These are phyloP conservation scores for Vitellaria paradoxa DNA, from an alignment of 179 eudicot species.

Conservation along the genomic window DNA sequence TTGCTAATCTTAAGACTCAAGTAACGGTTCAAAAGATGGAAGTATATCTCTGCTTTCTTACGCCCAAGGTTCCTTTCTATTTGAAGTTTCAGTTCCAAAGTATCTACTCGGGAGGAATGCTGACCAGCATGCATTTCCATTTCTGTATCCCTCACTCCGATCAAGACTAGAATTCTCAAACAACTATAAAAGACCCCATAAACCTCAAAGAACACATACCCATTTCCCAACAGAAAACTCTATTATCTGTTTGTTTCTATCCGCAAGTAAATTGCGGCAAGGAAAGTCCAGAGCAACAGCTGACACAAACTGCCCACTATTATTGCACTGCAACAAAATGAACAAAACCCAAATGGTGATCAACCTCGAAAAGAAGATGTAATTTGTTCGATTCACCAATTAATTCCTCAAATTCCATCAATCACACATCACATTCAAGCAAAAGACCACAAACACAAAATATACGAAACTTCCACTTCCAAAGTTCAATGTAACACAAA, in stretches of 20 bases:
- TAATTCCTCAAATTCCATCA: not conserved
- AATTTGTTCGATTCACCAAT: not conserved
- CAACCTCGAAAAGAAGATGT: slow-evolving; percentile 11
- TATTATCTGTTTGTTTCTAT: slow-evolving; percentile 5
- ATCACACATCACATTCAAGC: slow-evolving; percentile 12
- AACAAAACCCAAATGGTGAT: slow-evolving; percentile 23
- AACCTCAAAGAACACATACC: slow-evolving; percentile 13
- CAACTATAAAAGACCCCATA: slow-evolving; percentile 1
- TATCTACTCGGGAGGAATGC: slow-evolving; percentile 49
- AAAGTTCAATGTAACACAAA: not conserved
- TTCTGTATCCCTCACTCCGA: slow-evolving; percentile 30
- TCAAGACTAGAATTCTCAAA: slow-evolving; percentile 19
- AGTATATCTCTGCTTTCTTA: slow-evolving; percentile 59
- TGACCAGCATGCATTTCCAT: slow-evolving; percentile 47
- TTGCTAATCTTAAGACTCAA: slow-evolving; percentile 47
- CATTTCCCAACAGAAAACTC: slow-evolving; percentile 15
- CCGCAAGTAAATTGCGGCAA: not conserved
- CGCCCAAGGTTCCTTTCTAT: slow-evolving; percentile 58
- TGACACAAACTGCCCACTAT: not conserved
- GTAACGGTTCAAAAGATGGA: slow-evolving; percentile 43
- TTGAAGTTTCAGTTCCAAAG: slow-evolving; percentile 45
- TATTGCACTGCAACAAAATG: slow-evolving; percentile 17
- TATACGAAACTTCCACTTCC: not conserved
- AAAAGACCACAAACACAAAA: not conserved
- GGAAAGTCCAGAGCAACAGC: not conserved